Evolutionary conservation across 83 land plant species (phyloP).

Genomic region (Picea engelmannii): DNA sequence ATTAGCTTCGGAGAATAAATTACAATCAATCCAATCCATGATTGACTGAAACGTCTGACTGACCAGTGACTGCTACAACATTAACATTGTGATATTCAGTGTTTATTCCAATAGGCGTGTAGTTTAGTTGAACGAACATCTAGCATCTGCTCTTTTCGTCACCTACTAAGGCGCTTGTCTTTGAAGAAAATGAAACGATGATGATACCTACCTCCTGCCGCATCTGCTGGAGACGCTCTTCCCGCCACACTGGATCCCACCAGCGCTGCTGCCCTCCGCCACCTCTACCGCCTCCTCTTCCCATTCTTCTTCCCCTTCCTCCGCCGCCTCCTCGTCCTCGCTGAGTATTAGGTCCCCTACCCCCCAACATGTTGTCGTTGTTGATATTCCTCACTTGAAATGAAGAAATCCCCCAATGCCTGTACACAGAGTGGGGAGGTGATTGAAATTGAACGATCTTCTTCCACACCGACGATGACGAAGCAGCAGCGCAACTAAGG

Average conservation of each 20-base stretch:
- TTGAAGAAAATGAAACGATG: background rate
- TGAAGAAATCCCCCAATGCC: background rate
- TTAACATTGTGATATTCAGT: too few species aligned
- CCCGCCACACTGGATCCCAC: slow-evolving; percentile 91
- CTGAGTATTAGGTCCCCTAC: background rate
- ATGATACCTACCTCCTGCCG: slow-evolving; percentile 37
- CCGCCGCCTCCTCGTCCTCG: slow-evolving; percentile 9
- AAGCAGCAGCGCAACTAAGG: background rate
- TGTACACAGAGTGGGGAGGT: background rate
- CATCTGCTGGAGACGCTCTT: slow-evolving; percentile 57
- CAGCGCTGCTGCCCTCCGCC: slow-evolving; percentile 76
- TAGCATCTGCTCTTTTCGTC: too few species aligned
- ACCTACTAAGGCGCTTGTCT: too few species aligned
- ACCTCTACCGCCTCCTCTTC: slow-evolving; percentile 50
- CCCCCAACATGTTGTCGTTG: background rate
- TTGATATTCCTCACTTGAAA: background rate
- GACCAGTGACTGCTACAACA: too few species aligned
- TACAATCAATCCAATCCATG: too few species aligned
- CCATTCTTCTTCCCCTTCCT: slow-evolving; percentile 2
- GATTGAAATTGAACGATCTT: background rate
- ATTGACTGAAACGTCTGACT: too few species aligned
- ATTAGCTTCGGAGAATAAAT: too few species aligned
- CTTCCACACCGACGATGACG: background rate
- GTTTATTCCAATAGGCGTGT: too few species aligned
- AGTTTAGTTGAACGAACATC: too few species aligned